phyloP scores from a whole-genome alignment of 2,329 filamentous ascomycete genomes.

The Ceratocystis cubensis region DNA sequence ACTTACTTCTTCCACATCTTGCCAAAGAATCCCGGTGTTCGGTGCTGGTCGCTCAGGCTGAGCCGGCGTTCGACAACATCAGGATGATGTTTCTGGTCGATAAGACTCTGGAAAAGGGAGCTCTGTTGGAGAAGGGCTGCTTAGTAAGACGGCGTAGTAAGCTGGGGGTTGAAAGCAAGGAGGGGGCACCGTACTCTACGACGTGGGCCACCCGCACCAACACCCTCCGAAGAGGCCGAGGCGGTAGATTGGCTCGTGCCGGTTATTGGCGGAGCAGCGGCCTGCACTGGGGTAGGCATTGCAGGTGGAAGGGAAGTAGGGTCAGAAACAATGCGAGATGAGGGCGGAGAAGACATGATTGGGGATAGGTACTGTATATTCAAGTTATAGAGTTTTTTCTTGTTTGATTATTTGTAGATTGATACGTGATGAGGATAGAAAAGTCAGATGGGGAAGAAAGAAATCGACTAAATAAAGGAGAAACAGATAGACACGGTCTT shows the following conservation, averaged over 20 bases:
- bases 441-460: too few relatives aligned
- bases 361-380: not conserved
- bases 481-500: too few relatives aligned
- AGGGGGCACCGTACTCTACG: not conserved
- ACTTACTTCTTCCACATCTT: constrained; percentile 46
- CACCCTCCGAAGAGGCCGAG: not conserved
- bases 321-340: not conserved
- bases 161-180: not conserved
- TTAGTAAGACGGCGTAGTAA: not conserved
- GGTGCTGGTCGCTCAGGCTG: constrained; percentile 43
- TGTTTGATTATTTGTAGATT: too few relatives aligned
- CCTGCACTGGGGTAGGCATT: not conserved
- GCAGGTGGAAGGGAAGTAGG: not conserved
- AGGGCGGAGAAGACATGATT: not conserved
- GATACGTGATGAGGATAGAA: too few relatives aligned
- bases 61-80: constrained; percentile 38
- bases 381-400: not conserved
- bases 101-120: constrained; percentile 36
- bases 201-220: not conserved
- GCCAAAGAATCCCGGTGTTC: constrained; percentile 38
- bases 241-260: not conserved
- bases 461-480: too few relatives aligned
- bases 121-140: not conserved
- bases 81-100: constrained; percentile 38
- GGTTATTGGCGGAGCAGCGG: not conserved